Percentiles rank a stretch among this genome's conserved stretches.
phyloP scores from a whole-genome alignment of 192 early-diverging fungal species.

The Mortierella alpina region DNA sequence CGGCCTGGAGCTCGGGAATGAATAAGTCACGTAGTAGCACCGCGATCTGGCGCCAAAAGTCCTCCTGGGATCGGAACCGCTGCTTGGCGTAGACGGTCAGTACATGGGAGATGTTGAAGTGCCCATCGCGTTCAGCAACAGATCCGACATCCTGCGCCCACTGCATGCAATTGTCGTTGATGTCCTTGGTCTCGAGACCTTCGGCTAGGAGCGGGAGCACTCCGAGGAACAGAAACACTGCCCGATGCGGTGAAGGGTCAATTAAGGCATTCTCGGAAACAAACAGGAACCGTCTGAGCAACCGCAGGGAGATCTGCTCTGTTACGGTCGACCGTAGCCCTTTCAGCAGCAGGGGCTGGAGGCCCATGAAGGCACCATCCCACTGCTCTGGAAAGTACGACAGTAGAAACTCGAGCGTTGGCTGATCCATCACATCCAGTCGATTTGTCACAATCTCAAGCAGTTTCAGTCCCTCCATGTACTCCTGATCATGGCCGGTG shows the following conservation, averaged over 20 bases:
- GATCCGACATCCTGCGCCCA: constrained; percentile 63
- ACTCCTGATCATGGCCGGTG: constrained; percentile 83
- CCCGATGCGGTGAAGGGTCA: constrained; percentile 64
- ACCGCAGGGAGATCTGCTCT: constrained; percentile 63
- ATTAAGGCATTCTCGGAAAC: constrained; percentile 70
- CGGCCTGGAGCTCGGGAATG: constrained; percentile 68
- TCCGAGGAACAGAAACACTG: constrained; percentile 76
- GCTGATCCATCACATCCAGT: constrained; percentile 63
- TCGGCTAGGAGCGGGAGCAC: constrained; percentile 76
- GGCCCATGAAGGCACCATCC: constrained; percentile 77
- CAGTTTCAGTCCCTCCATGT: constrained; percentile 73
- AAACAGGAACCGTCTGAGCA: constrained; percentile 69
- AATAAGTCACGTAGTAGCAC: constrained; percentile 68
- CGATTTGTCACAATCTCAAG: constrained; percentile 71
- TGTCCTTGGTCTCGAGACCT: constrained; percentile 67
- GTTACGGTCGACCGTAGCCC: constrained; percentile 71
- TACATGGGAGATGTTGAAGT: constrained; percentile 63
- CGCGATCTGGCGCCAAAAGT: constrained; percentile 80
- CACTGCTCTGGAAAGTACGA: constrained; percentile 79
- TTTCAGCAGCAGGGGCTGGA: constrained; percentile 78
- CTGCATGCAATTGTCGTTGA: constrained; percentile 58
- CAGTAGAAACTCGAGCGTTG: constrained; percentile 60
- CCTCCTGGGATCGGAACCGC: constrained; percentile 73
- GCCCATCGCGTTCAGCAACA: constrained; percentile 62
- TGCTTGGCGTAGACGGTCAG: constrained; percentile 71